Evolutionary conservation across 2,329 filamentous ascomycete species (phyloP).

Genomic region (Botryosphaeria dothidea): DNA sequence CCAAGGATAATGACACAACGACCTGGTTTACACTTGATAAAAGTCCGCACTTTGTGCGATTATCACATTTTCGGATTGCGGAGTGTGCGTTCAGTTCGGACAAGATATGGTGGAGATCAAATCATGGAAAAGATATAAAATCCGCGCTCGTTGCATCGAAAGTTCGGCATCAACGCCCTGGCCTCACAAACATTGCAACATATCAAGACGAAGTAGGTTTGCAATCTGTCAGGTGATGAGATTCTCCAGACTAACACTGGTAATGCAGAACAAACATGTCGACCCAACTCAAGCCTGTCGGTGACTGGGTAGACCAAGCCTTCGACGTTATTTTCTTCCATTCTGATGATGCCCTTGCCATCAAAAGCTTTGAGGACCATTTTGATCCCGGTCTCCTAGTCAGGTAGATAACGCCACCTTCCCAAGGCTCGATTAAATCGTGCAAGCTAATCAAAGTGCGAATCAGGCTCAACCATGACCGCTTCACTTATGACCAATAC

Average conservation of each 20-base stretch:
- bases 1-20: neutral
- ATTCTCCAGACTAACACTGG: neutral
- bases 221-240: neutral
- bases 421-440: no score
- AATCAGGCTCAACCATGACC: constrained; percentile 19
- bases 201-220: no score
- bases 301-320: constrained; percentile 18
- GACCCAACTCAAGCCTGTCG: constrained; percentile 14
- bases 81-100: neutral
- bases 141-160: neutral
- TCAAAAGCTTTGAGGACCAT: constrained; percentile 2
- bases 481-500: constrained; percentile 19
- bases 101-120: no score
- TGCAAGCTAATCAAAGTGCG: neutral
- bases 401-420: neutral
- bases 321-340: constrained; percentile 19
- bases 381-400: constrained; percentile 15
- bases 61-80: neutral
- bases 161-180: neutral
- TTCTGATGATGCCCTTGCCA: neutral
- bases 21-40: neutral
- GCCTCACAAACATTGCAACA: no score
- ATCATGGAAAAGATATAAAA: neutral
- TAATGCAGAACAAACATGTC: constrained; percentile 12
- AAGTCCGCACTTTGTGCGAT: neutral